Evolutionary conservation across 768 basidiomycete genomes (phyloP), one percentile per base, ranked within the genome.

Genomic region (Tulasnella sp.): DNA sequence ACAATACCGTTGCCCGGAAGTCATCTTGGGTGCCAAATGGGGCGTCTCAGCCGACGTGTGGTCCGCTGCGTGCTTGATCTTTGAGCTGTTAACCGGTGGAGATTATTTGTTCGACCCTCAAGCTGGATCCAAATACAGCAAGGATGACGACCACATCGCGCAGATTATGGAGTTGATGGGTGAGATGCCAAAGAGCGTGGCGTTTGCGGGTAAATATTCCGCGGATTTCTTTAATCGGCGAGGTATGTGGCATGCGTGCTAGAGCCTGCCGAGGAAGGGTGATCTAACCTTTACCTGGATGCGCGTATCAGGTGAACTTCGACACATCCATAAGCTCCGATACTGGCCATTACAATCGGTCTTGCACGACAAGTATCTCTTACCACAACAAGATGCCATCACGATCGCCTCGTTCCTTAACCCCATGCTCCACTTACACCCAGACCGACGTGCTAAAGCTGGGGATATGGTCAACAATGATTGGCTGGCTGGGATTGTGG

Each of bases 51-150:
- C 95, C 34, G 97, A 99, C 83, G 90, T 97, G 31, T 99, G 97
- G 97, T 94, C 93, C 80, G 92, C 98, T 0, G 91, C 96, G 0
- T 97, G 71, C 49, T 37, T 78, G 49, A 88, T 95, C 52, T 99
- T 99, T 82, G 97, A 99, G 82, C 89, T 99, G 54, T 89, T 99
- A 79, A 94, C 93, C 0, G 97, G 97, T 25, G 97, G 97, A 29
- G 97, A 99, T 82, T 99, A 99, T 83, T 88, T 99, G 45, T 99
- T 99, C 82, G 97, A 99, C 82, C 97, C 97, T 0, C 95, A 95
- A 29, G 93, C 93, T 0, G 97, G 97, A 2, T 91, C 93, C 69
- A 90, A 96, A 54, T 98, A 97, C 82, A 93, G 91, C 85, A 99
- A 99, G 83, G 94, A 97, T 83, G 95, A 96, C 82, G 93, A 95